Conservation (phyloP, 495 filamentous ascomycete species). For the Xylaria grammica region DNA sequence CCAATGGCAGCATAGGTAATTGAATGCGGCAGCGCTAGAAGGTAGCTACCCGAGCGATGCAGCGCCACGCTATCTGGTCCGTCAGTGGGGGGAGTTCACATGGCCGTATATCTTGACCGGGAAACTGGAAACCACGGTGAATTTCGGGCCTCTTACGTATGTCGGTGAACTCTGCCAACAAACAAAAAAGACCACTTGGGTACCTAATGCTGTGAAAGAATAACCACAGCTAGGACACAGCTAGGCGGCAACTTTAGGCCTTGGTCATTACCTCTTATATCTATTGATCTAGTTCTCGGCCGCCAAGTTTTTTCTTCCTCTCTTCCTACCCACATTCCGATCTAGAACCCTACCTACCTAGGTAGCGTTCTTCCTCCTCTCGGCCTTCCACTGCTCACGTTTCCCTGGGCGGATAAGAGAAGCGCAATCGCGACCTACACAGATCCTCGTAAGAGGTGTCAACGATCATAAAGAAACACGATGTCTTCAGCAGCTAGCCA, state of each 20-base stretch:
- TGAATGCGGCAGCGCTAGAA: background rate
- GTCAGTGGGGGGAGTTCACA: slow-evolving; percentile 13
- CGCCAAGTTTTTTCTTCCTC: background rate
- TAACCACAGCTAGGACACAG: no score
- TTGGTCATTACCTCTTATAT: background rate
- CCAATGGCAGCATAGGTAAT: slow-evolving; percentile 11
- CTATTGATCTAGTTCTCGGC: background rate
- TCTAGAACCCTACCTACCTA: background rate
- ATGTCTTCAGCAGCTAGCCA: slow-evolving; percentile 17
- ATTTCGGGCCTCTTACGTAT: background rate
- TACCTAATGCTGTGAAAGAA: no score
- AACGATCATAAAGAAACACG: background rate
- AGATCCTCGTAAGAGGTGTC: background rate
- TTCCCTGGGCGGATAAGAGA: background rate
- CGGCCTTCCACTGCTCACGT: background rate
- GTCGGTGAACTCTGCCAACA: background rate
- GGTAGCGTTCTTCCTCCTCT: background rate
- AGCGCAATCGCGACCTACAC: background rate
- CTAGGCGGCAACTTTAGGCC: background rate
- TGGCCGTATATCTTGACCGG: background rate
- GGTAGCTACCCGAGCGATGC: background rate
- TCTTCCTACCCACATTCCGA: background rate
- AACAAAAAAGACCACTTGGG: no score
- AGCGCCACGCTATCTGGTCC: slow-evolving; percentile 2
- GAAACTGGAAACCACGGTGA: background rate